These are phyloP conservation scores for Rubia tinctorum DNA, from an alignment of 305 asterid genomes.

Conservation along the genomic window DNA sequence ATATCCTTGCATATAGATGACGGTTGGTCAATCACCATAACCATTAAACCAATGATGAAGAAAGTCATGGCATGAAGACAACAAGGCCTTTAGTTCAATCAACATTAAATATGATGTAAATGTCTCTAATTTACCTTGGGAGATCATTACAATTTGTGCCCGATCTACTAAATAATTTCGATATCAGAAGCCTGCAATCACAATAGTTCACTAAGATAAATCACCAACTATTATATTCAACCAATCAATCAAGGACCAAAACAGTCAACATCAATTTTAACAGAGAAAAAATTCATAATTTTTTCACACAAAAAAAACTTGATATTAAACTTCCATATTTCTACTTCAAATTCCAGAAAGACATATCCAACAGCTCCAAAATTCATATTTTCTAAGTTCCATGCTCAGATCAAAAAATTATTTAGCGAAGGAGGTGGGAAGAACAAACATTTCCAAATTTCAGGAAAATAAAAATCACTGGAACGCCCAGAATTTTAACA, in stretches of 20 bases:
- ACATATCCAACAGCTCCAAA: too few species aligned
- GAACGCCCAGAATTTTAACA: too few species aligned
- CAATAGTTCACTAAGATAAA: slow-evolving; percentile 12
- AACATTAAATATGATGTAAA: neutral
- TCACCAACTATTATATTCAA: neutral
- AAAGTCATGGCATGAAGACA: slow-evolving; percentile 2
- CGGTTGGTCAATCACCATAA: slow-evolving; percentile 17
- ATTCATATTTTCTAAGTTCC: too few species aligned
- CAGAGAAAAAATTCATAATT: neutral
- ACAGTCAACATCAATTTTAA: too few species aligned
- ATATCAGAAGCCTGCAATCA: slow-evolving; percentile 75
- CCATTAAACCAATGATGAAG: slow-evolving; percentile 4
- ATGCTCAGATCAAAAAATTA: too few species aligned
- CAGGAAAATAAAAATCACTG: neutral
- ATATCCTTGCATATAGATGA: slow-evolving; percentile 61
- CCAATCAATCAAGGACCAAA: neutral
- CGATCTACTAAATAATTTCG: slow-evolving; percentile 84
- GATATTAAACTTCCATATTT: neutral
- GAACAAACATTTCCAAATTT: too few species aligned
- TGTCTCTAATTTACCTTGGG: slow-evolving; percentile 49
- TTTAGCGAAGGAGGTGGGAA: too few species aligned
- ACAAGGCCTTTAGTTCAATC: slow-evolving; percentile 10
- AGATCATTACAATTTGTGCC: slow-evolving; percentile 84
- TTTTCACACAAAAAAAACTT: neutral
- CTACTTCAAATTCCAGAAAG: too few species aligned